These are phyloP conservation scores for Pseudozyma sp. DNA, from an alignment of 1,284 basidiomycete species.

Conservation along the genomic window DNA sequence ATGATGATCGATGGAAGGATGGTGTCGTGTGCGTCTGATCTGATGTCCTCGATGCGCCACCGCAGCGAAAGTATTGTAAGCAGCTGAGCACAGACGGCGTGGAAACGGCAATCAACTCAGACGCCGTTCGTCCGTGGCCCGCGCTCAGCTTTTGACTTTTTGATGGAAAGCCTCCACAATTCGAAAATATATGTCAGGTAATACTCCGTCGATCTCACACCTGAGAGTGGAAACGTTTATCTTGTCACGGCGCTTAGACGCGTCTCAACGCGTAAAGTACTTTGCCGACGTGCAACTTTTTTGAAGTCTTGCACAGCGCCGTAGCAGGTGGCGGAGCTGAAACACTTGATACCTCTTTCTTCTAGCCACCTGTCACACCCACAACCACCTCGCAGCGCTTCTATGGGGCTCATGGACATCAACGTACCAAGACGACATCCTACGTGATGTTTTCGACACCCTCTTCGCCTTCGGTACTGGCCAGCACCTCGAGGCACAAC, in stretches of 20 bases:
- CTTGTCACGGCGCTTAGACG: slow-evolving; percentile 11
- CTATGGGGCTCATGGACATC: neutral
- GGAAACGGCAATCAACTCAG: slow-evolving; percentile 18
- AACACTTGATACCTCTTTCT: neutral
- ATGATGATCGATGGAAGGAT: neutral
- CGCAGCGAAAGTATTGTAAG: too few species aligned
- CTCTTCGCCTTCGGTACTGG: slow-evolving; percentile 42
- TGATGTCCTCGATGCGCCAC: neutral
- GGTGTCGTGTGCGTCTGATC: slow-evolving; percentile 23
- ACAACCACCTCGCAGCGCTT: neutral
- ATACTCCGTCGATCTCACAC: slow-evolving; percentile 10
- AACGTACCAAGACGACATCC: neutral
- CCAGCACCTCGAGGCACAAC: slow-evolving; percentile 48
- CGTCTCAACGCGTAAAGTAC: slow-evolving; percentile 39
- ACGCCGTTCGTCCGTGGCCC: slow-evolving; percentile 1
- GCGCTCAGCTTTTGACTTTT: slow-evolving; percentile 2
- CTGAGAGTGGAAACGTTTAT: too few species aligned
- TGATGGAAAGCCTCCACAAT: slow-evolving; percentile 20
- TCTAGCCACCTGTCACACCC: neutral
- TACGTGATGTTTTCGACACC: slow-evolving; percentile 33
- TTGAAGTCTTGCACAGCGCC: too few species aligned
- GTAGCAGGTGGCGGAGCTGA: slow-evolving; percentile 11
- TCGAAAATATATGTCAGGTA: too few species aligned
- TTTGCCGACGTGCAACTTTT: too few species aligned
- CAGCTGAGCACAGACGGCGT: neutral